These are phyloP conservation scores for Cryptomeria japonica DNA, from an alignment of 75 land plant genomes.

Conservation along the genomic window DNA sequence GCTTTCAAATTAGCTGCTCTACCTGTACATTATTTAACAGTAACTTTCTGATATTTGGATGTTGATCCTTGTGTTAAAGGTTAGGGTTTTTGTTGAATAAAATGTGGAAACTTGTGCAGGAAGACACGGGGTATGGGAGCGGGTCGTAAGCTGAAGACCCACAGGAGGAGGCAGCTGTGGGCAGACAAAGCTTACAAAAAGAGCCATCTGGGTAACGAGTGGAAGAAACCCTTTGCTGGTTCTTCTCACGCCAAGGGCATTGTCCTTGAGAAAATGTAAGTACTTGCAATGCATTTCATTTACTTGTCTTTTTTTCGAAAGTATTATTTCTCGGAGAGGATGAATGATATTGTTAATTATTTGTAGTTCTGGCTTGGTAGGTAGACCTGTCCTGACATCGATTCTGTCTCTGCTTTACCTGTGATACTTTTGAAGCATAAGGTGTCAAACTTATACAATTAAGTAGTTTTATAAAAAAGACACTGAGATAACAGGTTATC, in stretches of 20 bases:
- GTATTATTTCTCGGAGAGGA: no score
- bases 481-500: no score
- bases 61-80: no score
- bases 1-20: not conserved
- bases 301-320: no score
- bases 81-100: not conserved
- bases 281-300: not conserved
- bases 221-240: conserved; percentile 86
- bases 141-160: conserved; percentile 75
- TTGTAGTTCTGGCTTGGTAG: no score
- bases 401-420: no score
- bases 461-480: no score
- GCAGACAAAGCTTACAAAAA: conserved; percentile 76
- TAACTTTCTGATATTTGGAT: not conserved
- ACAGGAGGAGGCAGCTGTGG: conserved; percentile 63
- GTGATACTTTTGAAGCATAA: no score
- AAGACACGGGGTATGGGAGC: conserved; percentile 87
- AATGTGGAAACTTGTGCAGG: conserved; percentile 16
- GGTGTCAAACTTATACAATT: no score
- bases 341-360: no score
- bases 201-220: conserved; percentile 66
- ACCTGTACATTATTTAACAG: not conserved
- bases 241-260: conserved; percentile 83
- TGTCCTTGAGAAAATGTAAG: conserved; percentile 71
- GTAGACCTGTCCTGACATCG: no score